Conservation (phyloP, 1,284 basidiomycete species). For the Cryptococcus neoformans region DNA sequence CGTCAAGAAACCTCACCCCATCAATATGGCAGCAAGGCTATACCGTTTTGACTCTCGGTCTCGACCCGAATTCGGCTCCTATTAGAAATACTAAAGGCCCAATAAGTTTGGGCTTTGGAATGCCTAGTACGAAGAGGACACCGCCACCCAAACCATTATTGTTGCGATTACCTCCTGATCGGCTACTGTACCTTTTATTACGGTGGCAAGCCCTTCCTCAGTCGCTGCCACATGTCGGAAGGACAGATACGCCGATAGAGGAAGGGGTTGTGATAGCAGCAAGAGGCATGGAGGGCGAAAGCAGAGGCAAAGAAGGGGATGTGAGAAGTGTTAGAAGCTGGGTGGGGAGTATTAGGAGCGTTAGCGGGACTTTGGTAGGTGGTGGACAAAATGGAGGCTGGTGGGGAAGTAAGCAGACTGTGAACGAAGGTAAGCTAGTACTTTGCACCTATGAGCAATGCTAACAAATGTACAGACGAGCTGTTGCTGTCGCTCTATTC, state of each 20-base stretch:
- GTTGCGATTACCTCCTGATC: conserved; percentile 45
- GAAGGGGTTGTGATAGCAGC: conserved; percentile 33
- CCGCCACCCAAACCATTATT: conserved; percentile 35
- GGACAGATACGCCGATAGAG: conserved; percentile 44
- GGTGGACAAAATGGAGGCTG: conserved; percentile 20
- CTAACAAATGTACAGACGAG: conserved; percentile 26
- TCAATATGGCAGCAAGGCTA: conserved; percentile 41
- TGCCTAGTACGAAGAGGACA: conserved; percentile 12
- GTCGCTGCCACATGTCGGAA: conserved; percentile 37
- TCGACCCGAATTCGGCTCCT: conserved; percentile 44
- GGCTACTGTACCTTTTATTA: conserved; percentile 45
- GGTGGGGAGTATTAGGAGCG: conserved; percentile 47
- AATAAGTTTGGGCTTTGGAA: conserved; percentile 44
- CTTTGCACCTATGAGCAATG: neutral
- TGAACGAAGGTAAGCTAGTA: conserved; percentile 39
- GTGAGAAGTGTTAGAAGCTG: conserved; percentile 45
- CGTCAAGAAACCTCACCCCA: conserved; percentile 4
- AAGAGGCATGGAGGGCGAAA: conserved; percentile 23
- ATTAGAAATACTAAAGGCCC: conserved; percentile 40
- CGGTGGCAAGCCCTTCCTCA: conserved; percentile 44
- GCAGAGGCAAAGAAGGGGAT: conserved; percentile 34
- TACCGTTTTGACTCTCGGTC: conserved; percentile 46
- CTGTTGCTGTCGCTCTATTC: conserved; percentile 42
- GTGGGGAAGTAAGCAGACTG: conserved; percentile 35
- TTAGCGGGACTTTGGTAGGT: conserved; percentile 29